A percentile compares a stretch with the other conserved stretches of the same genome.
Evolutionary conservation across 1,139 yeast species (phyloP).

Genomic region (Arxiozyma bovina): DNA sequence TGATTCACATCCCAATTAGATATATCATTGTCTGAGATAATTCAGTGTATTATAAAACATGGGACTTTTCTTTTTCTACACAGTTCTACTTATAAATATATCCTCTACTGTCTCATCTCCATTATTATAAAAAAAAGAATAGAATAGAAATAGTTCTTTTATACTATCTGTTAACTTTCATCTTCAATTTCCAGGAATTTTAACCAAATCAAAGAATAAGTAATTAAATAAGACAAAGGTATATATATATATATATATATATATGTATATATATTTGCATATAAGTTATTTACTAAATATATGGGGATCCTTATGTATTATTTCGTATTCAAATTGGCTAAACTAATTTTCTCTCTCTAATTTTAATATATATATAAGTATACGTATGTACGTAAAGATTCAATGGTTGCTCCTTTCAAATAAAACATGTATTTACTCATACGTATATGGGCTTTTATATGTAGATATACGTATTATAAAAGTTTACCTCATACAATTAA

Average conservation of each 20-base stretch:
- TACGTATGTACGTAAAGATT: not conserved
- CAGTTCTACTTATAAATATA: too few species aligned
- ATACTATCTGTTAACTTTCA: too few species aligned
- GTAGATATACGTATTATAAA: too few species aligned
- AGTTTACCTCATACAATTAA: too few species aligned
- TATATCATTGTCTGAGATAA: constrained; percentile 72
- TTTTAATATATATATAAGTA: too few species aligned
- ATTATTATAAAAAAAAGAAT: too few species aligned
- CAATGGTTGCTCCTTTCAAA: not conserved
- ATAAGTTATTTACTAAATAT: not conserved
- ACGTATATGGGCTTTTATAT: not conserved
- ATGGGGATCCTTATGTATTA: not conserved
- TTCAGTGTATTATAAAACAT: too few species aligned
- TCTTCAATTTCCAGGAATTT: not conserved
- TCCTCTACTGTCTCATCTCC: too few species aligned
- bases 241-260: too few species aligned
- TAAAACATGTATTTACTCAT: too few species aligned
- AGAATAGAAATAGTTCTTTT: too few species aligned
- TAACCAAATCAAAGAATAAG: not conserved
- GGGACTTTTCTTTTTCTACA: too few species aligned
- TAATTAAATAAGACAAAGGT: not conserved
- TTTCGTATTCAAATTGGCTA: not conserved
- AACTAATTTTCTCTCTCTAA: not conserved
- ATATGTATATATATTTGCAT: not conserved
- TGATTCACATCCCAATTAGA: constrained; percentile 94